Evolutionary conservation across 768 basidiomycete genomes (phyloP), one percentile per base, ranked within the genome.

Genomic region (Asterophora parasitica): DNA sequence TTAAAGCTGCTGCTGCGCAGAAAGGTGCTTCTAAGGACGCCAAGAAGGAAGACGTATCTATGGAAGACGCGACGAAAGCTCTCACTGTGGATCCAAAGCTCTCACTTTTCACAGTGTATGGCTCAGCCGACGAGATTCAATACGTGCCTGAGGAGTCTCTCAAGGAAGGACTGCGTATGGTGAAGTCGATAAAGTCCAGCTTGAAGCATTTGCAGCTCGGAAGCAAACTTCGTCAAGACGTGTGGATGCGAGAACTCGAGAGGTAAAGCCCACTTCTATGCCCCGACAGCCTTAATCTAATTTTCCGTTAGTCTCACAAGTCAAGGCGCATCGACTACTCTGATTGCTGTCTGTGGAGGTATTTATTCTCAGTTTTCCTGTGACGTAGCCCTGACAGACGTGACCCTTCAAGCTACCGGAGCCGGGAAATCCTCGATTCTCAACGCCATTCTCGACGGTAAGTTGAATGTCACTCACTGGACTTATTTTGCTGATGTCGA

Each of bases 341-440:
- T 83, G 53, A 82, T 82, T 49, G 81, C 82, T n/a, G 72, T 84
- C 6, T 83, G 81, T 49, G 81, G 82, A 38, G 79, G 79, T 78
- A 59, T 23, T 68, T 58, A 27, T 6, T 13, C 33, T 28, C 34
- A 42, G 38, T 15, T 30, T 35, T 10, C 42, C 5, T 9, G 20
- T 16, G n/a, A 20, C n/a, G 7, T 20, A 31, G 15, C n/a, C 10
- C n/a, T 46, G 31, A 41, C 40, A 4, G 44, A n/a, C 44, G 19
- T 28, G 15, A 28, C 3, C 27, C 44, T 40, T 30, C 47, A 40
- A 81, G 79, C 75, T 4, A 82, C 79, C 6, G 80, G 81, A 8
- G 77, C 79, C 0, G 81, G 81, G 10, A 82, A 83, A 63, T 79
- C 78, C 0, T 82, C 80, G 1, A 71, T 77, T 30, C 56, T 83